These are phyloP conservation scores for Hymenoscyphus scutula DNA, from an alignment of 2,329 filamentous ascomycete species.

Conservation along the genomic window DNA sequence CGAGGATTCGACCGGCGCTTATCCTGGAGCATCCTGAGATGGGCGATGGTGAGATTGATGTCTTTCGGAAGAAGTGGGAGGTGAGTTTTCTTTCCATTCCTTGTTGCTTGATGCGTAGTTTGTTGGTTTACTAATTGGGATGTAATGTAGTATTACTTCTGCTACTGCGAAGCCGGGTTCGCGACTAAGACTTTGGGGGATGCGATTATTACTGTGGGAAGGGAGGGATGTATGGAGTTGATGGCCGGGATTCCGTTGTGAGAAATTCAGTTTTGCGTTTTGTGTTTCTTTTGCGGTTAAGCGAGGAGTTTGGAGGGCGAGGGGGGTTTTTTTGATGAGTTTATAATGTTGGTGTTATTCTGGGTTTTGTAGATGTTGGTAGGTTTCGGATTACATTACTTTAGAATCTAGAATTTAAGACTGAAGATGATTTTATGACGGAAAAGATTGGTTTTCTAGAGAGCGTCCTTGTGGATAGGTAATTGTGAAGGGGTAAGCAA, in stretches of 20 bases:
- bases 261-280: constrained; percentile 25
- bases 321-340: constrained; percentile 11
- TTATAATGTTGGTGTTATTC: not conserved
- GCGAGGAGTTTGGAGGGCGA: not conserved
- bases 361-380: not conserved
- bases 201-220: constrained; percentile 66
- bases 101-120: too few species aligned
- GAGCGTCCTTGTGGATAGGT: too few species aligned
- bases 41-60: constrained; percentile 59
- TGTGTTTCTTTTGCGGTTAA: too few species aligned
- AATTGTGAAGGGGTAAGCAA: too few species aligned
- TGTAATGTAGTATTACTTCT: constrained; percentile 75
- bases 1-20: constrained; percentile 58
- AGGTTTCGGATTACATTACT: not conserved
- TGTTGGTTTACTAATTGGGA: too few species aligned
- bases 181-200: constrained; percentile 69
- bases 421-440: too few species aligned
- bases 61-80: constrained; percentile 72
- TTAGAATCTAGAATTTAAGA: not conserved
- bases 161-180: constrained; percentile 73
- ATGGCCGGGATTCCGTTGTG: constrained; percentile 68
- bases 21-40: constrained; percentile 56
- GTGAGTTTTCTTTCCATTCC: constrained; percentile 38
- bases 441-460: too few species aligned
- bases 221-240: constrained; percentile 53